These are phyloP conservation scores for Ulota crispa DNA, from an alignment of 225 moss, liverwort and hornwort species.

Conservation along the genomic window DNA sequence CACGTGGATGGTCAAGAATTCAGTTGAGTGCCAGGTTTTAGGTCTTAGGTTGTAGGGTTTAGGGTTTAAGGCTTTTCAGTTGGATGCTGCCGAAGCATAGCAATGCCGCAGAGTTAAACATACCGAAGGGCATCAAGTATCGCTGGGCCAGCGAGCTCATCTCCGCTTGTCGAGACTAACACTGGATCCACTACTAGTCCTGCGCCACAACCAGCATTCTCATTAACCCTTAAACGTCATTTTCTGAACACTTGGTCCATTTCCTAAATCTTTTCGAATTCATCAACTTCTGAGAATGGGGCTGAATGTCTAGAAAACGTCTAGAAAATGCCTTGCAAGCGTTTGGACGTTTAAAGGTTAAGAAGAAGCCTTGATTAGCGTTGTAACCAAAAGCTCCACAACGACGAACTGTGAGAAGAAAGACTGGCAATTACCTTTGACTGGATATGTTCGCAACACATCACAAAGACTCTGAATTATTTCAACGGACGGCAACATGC, in stretches of 20 bases:
- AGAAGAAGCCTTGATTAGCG: neutral
- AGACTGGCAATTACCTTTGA: slow-evolving; percentile 53
- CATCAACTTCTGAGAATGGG: no score
- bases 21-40: neutral
- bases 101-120: neutral
- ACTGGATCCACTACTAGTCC: slow-evolving; percentile 96
- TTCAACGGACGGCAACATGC: slow-evolving; percentile 82
- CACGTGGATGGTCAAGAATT: neutral
- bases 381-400: neutral
- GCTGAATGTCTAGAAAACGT: no score
- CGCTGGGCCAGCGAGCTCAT: slow-evolving; percentile 73
- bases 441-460: slow-evolving; percentile 62
- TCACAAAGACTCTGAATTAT: slow-evolving; percentile 75
- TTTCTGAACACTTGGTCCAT: no score
- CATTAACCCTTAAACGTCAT: neutral
- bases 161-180: slow-evolving; percentile 86
- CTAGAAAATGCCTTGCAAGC: neutral
- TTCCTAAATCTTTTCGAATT: no score
- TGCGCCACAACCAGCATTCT: slow-evolving; percentile 43
- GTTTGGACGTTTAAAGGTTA: no score
- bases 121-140: slow-evolving; percentile 80
- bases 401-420: neutral
- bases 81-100: neutral
- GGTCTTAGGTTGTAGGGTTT: neutral
- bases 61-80: neutral